Conservation (phyloP, 2,329 filamentous ascomycete genomes). For the Teratosphaeria pseudoeucalypti region DNA sequence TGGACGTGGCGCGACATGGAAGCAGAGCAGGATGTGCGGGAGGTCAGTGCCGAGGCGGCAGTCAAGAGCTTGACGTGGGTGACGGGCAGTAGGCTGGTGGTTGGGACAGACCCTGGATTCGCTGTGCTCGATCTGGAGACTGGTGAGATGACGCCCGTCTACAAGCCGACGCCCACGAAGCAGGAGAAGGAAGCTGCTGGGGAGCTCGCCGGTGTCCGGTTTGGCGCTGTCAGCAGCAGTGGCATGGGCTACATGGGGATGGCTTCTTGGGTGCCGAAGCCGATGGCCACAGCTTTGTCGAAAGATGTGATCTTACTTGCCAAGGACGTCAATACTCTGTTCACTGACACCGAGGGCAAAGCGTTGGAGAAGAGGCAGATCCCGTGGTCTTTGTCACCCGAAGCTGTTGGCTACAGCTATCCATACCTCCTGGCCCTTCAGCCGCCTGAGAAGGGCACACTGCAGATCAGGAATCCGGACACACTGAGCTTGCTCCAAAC, state of each 20-base stretch:
- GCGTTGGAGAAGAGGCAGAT: constrained; percentile 75
- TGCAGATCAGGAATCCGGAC: constrained; percentile 88
- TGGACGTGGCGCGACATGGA: constrained; percentile 98
- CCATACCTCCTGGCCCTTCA: constrained; percentile 87
- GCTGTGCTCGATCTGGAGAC: constrained; percentile 75
- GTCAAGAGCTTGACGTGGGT: constrained; percentile 90
- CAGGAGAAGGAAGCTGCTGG: constrained; percentile 40
- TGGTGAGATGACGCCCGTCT: constrained; percentile 61
- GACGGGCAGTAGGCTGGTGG: constrained; percentile 69
- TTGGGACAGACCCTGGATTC: constrained; percentile 84
- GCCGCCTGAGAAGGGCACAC: constrained; percentile 65
- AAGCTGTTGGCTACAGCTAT: constrained; percentile 91
- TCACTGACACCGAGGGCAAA: constrained; percentile 75
- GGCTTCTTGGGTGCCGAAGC: constrained; percentile 82
- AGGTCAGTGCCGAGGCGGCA: constrained; percentile 70
- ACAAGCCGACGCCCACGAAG: constrained; percentile 36
- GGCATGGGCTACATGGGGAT: constrained; percentile 97
- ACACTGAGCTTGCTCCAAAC: constrained; percentile 84
- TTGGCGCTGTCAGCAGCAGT: constrained; percentile 71
- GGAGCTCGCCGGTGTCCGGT: constrained; percentile 44
- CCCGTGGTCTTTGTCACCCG: constrained; percentile 82
- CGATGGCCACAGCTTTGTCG: constrained; percentile 69
- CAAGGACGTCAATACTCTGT: constrained; percentile 94
- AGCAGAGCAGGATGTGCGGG: constrained; percentile 59
- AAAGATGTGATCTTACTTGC: constrained; percentile 84